These are phyloP conservation scores for Candida mesenterica DNA, from an alignment of 1,139 yeast genomes.

Conservation along the genomic window DNA sequence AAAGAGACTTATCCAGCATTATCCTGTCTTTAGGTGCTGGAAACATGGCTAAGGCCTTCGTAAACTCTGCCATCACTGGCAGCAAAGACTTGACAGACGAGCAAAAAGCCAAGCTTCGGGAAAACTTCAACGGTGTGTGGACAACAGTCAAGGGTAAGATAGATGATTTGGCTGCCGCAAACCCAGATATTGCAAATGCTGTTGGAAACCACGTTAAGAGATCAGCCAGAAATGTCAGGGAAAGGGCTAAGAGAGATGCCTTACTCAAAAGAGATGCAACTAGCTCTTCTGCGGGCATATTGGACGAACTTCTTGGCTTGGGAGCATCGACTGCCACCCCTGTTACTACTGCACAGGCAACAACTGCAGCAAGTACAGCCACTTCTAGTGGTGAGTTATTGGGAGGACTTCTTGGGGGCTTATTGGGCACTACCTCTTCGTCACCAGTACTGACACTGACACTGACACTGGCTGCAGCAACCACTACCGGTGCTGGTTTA, in stretches of 20 bases:
- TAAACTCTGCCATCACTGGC: conserved; percentile 9
- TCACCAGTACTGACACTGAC: too few relatives aligned
- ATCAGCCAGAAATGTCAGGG: conserved; percentile 5
- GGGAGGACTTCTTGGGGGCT: conserved; percentile 10
- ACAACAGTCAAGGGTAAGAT: conserved; percentile 8
- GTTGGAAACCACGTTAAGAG: conserved; percentile 8
- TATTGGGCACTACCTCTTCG: conserved; percentile 8
- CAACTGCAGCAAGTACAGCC: conserved; percentile 5
- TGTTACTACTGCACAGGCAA: conserved; percentile 4
- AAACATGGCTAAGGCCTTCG: conserved; percentile 7
- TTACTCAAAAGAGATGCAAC: conserved; percentile 1
- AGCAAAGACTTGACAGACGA: conserved; percentile 9
- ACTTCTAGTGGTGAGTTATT: conserved; percentile 6
- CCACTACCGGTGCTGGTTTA: conserved; percentile 7
- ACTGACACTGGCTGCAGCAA: conserved; percentile 10
- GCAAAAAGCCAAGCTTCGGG: conserved; percentile 8
- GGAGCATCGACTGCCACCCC: conserved; percentile 5
- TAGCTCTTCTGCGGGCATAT: background rate
- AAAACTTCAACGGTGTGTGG: conserved; percentile 17
- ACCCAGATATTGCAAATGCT: conserved; percentile 11
- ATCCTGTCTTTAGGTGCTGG: conserved; percentile 6
- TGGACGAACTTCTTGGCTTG: conserved; percentile 2
- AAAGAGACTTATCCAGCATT: conserved; percentile 8
- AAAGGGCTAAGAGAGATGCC: conserved; percentile 5
- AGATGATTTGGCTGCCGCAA: conserved; percentile 8